Conservation (phyloP, 768 basidiomycete genomes). For the Gelatoporia subvermispora region DNA sequence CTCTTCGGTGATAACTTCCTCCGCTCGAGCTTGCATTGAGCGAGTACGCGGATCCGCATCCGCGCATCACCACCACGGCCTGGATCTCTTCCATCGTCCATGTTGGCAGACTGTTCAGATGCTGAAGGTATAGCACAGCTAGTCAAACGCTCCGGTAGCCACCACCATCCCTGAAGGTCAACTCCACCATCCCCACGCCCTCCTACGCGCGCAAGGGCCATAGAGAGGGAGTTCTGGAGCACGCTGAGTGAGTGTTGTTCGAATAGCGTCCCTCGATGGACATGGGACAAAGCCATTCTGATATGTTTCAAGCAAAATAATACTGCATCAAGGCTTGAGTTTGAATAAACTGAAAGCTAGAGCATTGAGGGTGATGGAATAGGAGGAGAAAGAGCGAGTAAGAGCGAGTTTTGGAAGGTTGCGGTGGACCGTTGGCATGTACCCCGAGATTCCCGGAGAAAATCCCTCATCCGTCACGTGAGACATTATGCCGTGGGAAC, state of each 20-base stretch:
- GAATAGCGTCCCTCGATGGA: slow-evolving; percentile 69
- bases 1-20: slow-evolving; percentile 74
- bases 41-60: slow-evolving; percentile 68
- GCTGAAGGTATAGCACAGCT: background rate
- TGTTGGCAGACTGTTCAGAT: background rate
- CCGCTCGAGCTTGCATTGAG: slow-evolving; percentile 90
- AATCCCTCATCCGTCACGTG: too few species aligned
- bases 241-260: slow-evolving; percentile 63
- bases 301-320: too few species aligned
- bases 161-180: slow-evolving; percentile 92
- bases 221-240: slow-evolving; percentile 63
- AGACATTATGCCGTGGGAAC: too few species aligned
- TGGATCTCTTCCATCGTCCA: background rate
- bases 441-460: too few species aligned
- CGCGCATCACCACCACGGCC: slow-evolving; percentile 18
- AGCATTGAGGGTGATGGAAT: too few species aligned
- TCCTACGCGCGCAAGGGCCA: slow-evolving; percentile 75
- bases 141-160: slow-evolving; percentile 47
- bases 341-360: too few species aligned
- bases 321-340: too few species aligned
- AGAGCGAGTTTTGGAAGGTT: too few species aligned
- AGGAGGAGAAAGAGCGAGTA: too few species aligned
- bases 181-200: slow-evolving; percentile 89
- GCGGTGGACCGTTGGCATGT: too few species aligned
- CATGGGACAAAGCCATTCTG: slow-evolving; percentile 37